Evolutionary conservation across 257 asterid genomes (phyloP).

Genomic region (Knoxia roxburghii): DNA sequence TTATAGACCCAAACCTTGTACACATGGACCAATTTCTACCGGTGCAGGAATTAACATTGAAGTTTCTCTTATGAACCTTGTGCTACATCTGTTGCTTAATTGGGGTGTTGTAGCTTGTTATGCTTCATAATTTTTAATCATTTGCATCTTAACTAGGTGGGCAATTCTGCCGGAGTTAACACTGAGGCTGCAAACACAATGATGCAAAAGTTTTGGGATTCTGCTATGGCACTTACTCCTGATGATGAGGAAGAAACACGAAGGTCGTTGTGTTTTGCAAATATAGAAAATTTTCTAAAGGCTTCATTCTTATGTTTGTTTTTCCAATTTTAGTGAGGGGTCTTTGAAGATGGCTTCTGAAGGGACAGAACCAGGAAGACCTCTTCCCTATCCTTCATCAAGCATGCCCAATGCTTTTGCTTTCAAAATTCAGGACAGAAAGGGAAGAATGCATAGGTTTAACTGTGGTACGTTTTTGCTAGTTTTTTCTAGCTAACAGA

Average conservation of each 20-base stretch:
- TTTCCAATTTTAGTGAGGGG: slow-evolving; percentile 46
- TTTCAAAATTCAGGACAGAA: slow-evolving; percentile 85
- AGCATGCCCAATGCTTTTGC: slow-evolving; percentile 46
- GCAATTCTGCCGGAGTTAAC: slow-evolving; percentile 58
- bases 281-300: not conserved
- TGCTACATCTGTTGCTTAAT: not conserved
- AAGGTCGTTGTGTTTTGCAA: slow-evolving; percentile 37
- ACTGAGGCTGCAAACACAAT: slow-evolving; percentile 65
- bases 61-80: not conserved
- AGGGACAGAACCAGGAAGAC: slow-evolving; percentile 63
- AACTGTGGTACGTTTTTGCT: slow-evolving; percentile 51
- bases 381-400: slow-evolving; percentile 48
- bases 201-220: slow-evolving; percentile 98
- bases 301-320: slow-evolving; percentile 25
- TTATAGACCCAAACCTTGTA: not conserved
- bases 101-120: not conserved
- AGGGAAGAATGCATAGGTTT: slow-evolving; percentile 91
- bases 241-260: slow-evolving; percentile 77
- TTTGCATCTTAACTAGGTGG: slow-evolving; percentile 49
- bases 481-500: not conserved
- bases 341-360: slow-evolving; percentile 80
- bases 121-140: not conserved
- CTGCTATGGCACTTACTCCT: slow-evolving; percentile 79
- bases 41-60: not conserved
- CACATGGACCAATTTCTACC: not conserved